These are phyloP conservation scores for Ophiocordyceps sinensis DNA, from an alignment of 2,329 filamentous ascomycete species.

Conservation along the genomic window DNA sequence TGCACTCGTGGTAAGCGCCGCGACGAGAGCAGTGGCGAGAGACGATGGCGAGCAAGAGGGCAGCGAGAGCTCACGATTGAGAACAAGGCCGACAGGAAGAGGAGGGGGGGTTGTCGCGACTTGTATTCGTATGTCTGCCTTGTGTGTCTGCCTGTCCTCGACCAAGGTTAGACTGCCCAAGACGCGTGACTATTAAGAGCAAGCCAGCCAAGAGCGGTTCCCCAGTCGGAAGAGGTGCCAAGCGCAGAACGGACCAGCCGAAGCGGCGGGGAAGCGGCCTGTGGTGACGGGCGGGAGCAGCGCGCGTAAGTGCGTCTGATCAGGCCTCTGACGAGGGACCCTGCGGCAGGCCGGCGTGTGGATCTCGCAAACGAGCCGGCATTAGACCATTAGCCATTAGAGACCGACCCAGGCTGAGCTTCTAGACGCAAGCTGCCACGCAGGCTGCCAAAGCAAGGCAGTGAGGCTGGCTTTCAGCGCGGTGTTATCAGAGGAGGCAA, in stretches of 20 bases:
- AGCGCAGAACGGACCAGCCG: background rate
- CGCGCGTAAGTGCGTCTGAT: background rate
- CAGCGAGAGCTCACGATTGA: background rate
- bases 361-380: background rate
- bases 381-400: no score
- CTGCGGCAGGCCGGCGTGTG: background rate
- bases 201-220: no score
- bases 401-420: background rate
- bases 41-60: background rate
- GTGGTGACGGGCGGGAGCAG: background rate
- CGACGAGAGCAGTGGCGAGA: background rate
- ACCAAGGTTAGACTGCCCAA: background rate
- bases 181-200: no score
- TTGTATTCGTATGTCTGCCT: background rate
- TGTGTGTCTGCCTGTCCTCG: background rate
- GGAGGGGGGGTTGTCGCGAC: background rate
- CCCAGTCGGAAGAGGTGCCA: no score
- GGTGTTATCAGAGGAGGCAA: background rate
- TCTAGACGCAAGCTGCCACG: constrained; percentile 4
- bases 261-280: background rate
- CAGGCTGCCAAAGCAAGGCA: constrained; percentile 2
- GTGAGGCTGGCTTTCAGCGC: constrained; percentile 3
- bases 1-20: background rate
- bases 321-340: background rate
- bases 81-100: background rate